Evolutionary conservation across 306 rosid genomes (phyloP).

Genomic region (Quercus berberidifolia): DNA sequence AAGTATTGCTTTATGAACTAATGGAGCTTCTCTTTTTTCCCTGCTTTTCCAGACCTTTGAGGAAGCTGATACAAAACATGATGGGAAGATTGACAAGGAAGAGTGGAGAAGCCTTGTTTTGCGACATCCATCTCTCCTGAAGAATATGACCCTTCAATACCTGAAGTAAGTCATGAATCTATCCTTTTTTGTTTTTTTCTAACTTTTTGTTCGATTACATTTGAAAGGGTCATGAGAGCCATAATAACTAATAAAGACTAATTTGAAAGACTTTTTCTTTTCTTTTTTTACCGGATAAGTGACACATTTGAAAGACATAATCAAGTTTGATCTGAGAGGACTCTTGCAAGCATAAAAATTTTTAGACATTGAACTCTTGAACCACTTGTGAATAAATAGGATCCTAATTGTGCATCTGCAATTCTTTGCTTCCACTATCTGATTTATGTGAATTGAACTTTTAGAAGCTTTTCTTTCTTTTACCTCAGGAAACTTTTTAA

Average conservation of each 20-base stretch:
- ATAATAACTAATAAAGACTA: too few species aligned
- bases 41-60: slow-evolving; percentile 71
- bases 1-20: neutral
- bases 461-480: neutral
- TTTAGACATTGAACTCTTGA: neutral
- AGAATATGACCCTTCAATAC: slow-evolving; percentile 97
- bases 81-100: slow-evolving; percentile 96
- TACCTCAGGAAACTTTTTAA: neutral
- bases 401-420: neutral
- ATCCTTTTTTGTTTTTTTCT: neutral
- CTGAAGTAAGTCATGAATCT: slow-evolving; percentile 60
- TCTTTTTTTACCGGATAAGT: too few species aligned
- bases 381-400: neutral
- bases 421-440: neutral
- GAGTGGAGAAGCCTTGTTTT: slow-evolving; percentile 95
- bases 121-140: slow-evolving; percentile 93
- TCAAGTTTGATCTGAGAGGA: neutral
- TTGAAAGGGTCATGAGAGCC: too few species aligned
- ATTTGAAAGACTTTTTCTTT: neutral
- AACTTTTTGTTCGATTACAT: too few species aligned
- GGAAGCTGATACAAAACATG: slow-evolving; percentile 98
- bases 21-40: neutral
- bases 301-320: neutral
- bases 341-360: neutral
- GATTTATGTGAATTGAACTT: neutral